Evolutionary conservation across 73 alveolate species (phyloP).

Genomic region (Symbiodinium natans): DNA sequence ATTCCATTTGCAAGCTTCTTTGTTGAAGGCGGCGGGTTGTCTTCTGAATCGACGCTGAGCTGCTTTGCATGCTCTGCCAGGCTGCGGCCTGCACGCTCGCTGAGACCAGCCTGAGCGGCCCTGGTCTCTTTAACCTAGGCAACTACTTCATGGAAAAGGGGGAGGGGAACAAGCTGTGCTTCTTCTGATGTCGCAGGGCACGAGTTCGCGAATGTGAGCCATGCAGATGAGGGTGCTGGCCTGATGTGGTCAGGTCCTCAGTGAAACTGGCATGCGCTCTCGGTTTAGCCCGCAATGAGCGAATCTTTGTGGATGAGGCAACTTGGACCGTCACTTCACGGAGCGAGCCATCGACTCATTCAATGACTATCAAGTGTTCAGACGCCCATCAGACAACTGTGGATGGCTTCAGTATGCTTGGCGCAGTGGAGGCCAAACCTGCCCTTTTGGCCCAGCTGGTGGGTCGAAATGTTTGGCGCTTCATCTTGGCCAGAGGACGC

Average conservation of each 20-base stretch:
- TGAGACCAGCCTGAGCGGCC: not conserved
- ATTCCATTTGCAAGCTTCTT: not conserved
- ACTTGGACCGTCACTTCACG: not conserved
- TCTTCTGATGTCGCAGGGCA: not conserved
- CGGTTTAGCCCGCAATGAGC: not conserved
- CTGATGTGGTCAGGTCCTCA: not conserved
- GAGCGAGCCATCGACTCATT: not conserved
- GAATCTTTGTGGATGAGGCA: not conserved
- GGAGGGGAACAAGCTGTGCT: too few relatives aligned
- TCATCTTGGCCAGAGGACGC: not conserved
- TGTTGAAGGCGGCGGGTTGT: not conserved
- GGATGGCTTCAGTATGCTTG: too few relatives aligned
- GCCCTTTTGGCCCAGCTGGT: slow-evolving; percentile 3
- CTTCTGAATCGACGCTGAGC: not conserved
- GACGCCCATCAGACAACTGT: too few relatives aligned
- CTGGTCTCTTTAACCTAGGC: too few relatives aligned
- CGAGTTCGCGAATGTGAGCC: not conserved
- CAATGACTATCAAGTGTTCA: not conserved
- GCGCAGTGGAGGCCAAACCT: not conserved
- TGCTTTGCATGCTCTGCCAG: not conserved
- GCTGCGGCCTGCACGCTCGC: not conserved
- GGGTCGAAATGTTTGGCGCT: not conserved
- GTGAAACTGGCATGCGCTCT: not conserved
- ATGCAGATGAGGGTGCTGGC: slow-evolving; percentile 22
- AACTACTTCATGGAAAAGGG: too few relatives aligned